Conservation (phyloP, 805 yeast genomes). For the Starmerella riodocensis region DNA sequence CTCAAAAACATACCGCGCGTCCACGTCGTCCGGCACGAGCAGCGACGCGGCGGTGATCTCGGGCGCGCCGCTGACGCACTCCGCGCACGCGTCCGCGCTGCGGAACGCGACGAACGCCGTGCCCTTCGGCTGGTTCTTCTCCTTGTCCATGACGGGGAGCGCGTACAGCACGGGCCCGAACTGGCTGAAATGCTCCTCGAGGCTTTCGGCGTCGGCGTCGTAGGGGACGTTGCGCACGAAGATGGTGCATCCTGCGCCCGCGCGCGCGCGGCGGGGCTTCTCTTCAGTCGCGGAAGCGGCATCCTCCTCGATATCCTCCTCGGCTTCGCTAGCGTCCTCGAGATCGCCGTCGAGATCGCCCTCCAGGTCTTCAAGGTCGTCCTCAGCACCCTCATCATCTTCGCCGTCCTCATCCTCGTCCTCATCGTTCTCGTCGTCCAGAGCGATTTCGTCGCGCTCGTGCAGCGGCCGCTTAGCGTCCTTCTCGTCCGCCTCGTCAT, state of each 20-base stretch:
- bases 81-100: conserved; percentile 45
- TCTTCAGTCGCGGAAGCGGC: conserved; percentile 18
- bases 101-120: conserved; percentile 88
- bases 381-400: conserved; percentile 21
- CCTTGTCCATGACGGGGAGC: conserved; percentile 77
- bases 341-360: conserved; percentile 25
- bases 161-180: conserved; percentile 90
- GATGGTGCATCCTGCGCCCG: conserved; percentile 37
- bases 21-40: conserved; percentile 82
- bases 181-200: conserved; percentile 61
- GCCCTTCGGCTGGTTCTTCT: conserved; percentile 78
- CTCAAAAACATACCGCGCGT: conserved; percentile 73
- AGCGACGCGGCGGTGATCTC: conserved; percentile 49
- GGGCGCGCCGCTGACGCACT: conserved; percentile 71
- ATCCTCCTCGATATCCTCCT: conserved; percentile 26
- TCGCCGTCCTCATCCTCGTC: conserved; percentile 25
- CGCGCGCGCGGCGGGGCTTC: conserved; percentile 23
- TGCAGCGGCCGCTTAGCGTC: conserved; percentile 16
- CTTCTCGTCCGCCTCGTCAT: conserved; percentile 25
- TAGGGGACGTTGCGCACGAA: conserved; percentile 91
- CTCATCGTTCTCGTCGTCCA: conserved; percentile 29
- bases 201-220: conserved; percentile 72
- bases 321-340: conserved; percentile 31
- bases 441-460: conserved; percentile 22
- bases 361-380: conserved; percentile 18